Base-by-base conservation (phyloP, 495 filamentous ascomycete genomes). In the Daldinia loculata region DNA sequence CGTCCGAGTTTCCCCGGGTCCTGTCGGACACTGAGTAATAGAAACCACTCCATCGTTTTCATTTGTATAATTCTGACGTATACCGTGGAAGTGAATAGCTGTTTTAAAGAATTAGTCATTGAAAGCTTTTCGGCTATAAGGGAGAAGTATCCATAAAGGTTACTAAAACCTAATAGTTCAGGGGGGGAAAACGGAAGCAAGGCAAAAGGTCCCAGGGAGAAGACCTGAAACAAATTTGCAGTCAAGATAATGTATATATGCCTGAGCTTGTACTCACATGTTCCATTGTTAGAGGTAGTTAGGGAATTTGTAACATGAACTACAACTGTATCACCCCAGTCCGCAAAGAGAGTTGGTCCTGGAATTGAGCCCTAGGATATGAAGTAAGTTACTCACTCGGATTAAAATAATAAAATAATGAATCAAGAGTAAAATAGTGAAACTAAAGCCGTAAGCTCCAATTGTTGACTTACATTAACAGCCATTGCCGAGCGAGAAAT, bases 71-170 rank as follows among this genome's bases (percentile, higher is more conserved):
- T 78, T 77, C 66, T 82, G 76, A 32, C 79, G 72, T 19, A 84
- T 74, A 53, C 81, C 82, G 57, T 84, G 82, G 84, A 86, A 91
- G 69, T 93, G 90, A 56, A 87, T 81, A 15, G 70, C 70, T 73
- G 55, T 51, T 15, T 6, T 29, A 6, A 27, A 39, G 2, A 29
- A 8, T 55, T 43, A 60, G 56, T 26, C 0, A 19, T 14, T 9
- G 27, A 17, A 24, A 53, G 1, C 14, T 11, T 15, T 12, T 15
- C 15, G 2, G 3, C 1, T 11, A 6, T 14, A 53, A 5, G 29
- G 1, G 3, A 15, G 3, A 27, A 29, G 2, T 52, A 52, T 14
- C 9, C 12, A 2, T 1, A 15, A 29, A 7, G 50, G 11, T n/a
- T 29, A 29, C 24, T 29, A 17, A 30, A 17, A 11, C 2, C 0